phyloP scores from a whole-genome alignment of 805 yeast genomes.

The Metschnikowia kunwiensis region DNA sequence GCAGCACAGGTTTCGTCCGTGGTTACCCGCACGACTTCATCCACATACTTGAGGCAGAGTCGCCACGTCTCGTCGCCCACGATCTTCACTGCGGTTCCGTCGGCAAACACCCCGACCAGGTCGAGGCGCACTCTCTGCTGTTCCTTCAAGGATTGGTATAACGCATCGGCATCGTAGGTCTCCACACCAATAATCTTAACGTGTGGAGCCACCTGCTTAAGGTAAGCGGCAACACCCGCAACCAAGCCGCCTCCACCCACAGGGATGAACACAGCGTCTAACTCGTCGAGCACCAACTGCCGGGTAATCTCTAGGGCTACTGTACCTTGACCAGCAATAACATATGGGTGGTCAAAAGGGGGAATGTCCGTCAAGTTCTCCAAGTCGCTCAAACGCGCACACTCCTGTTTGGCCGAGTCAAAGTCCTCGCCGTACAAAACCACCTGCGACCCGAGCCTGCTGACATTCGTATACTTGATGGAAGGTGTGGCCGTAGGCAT shows the following conservation, averaged over 20 bases:
- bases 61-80: conserved; percentile 92
- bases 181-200: conserved; percentile 94
- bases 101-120: conserved; percentile 95
- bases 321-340: conserved; percentile 98
- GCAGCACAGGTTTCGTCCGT: conserved; percentile 97
- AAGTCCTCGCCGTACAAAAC: conserved; percentile 92
- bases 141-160: conserved; percentile 62
- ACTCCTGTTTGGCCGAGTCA: conserved; percentile 91
- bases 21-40: conserved; percentile 78
- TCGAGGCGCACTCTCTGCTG: conserved; percentile 55
- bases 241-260: conserved; percentile 98
- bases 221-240: conserved; percentile 85
- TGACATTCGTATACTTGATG: conserved; percentile 87
- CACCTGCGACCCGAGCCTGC: conserved; percentile 90
- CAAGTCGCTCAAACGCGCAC: conserved; percentile 64
- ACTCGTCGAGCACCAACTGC: conserved; percentile 72
- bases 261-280: conserved; percentile 85
- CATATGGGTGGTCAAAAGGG: conserved; percentile 98
- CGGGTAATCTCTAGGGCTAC: conserved; percentile 89
- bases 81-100: conserved; percentile 93
- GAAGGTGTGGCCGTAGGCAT: conserved; percentile 98
- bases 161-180: conserved; percentile 93
- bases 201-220: conserved; percentile 97
- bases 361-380: conserved; percentile 86
- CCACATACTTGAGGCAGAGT: conserved; percentile 73